phyloP scores from a whole-genome alignment of 208 protist species.

The Kentomonas sorsogonicus region DNA sequence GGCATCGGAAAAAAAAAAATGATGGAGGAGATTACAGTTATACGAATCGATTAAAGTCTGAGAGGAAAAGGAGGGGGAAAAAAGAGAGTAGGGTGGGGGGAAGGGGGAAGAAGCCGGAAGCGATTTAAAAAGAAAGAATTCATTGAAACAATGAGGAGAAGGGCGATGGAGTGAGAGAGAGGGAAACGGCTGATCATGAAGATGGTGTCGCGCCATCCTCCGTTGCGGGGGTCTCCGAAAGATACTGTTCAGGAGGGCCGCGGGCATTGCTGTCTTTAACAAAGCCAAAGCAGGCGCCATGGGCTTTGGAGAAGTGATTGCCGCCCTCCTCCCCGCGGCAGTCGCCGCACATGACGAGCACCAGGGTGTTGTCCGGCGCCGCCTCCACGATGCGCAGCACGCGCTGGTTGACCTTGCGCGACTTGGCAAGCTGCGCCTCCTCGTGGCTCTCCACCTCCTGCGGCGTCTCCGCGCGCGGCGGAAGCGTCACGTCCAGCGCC shows the following conservation, averaged over 20 bases:
- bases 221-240: too few species aligned
- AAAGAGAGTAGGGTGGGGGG: background rate
- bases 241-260: conserved; percentile 19
- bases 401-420: conserved; percentile 51
- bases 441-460: conserved; percentile 17
- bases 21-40: background rate
- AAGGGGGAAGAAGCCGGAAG: background rate
- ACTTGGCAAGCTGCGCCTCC: conserved; percentile 26
- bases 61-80: conserved; percentile 9
- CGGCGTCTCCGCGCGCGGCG: conserved; percentile 2
- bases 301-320: conserved; percentile 41
- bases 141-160: background rate
- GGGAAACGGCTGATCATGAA: too few species aligned
- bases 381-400: conserved; percentile 70
- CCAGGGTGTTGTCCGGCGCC: conserved; percentile 59
- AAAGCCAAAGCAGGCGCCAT: conserved; percentile 68
- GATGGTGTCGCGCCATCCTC: too few species aligned
- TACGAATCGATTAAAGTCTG: background rate
- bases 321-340: conserved; percentile 25
- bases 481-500: conserved; percentile 38
- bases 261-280: conserved; percentile 58
- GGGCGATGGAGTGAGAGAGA: too few species aligned
- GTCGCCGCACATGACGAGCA: conserved; percentile 45
- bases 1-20: background rate
- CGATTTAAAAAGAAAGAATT: background rate